Base-by-base conservation (phyloP, 1,139 yeast species). In the Groenewaldozyma sp. region DNA sequence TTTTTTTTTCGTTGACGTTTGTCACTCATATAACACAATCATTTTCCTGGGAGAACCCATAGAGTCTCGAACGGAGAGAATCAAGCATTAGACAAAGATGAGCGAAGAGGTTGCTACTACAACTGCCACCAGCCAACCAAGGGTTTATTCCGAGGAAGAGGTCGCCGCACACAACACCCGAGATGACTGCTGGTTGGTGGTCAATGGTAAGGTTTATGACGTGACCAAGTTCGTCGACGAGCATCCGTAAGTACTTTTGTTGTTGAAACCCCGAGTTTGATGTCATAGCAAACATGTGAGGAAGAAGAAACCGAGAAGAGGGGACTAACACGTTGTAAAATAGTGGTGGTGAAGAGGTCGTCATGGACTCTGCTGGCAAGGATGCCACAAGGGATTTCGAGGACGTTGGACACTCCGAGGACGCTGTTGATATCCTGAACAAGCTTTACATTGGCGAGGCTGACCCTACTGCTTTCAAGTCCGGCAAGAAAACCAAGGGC, bases 391-490 rank as follows among this genome's bases (percentile, higher is more conserved):
- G 79, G 52, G 88, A 94, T 28, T 91, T 91, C 59, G 87, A 84
- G 47, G 98, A 91, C 60, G 88, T 91, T 57, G 98, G 98, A 31
- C 99, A 91, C 65, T 87, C 97, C 31, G 96, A 88, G 51, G 96
- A 88, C 53, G 97, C 98, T 28, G 77, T 78, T 52, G 93, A 81
- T 52, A 71, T 82, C 48, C 70, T 93, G 55, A 70, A 67, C 36
- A 75, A 73, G 34, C 67, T 87, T 55, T 70, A 73, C 53, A 71
- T 88, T 46, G 98, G 98, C 47, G 73, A 69, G 31, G 64, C 79
- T 39, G 76, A 76, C 49, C 65, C 67, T 9, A 9, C 34, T 20
- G 34, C 43, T 11, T 22, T 42, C 28, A 33, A 36, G 29, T 33
- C 45, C 33, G 35, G 41, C 10, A 29, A 37, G 24, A 36, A 34